Evolutionary conservation across 139 green algal genomes (phyloP).

Genomic region (Pseudopediastrum boryanum): DNA sequence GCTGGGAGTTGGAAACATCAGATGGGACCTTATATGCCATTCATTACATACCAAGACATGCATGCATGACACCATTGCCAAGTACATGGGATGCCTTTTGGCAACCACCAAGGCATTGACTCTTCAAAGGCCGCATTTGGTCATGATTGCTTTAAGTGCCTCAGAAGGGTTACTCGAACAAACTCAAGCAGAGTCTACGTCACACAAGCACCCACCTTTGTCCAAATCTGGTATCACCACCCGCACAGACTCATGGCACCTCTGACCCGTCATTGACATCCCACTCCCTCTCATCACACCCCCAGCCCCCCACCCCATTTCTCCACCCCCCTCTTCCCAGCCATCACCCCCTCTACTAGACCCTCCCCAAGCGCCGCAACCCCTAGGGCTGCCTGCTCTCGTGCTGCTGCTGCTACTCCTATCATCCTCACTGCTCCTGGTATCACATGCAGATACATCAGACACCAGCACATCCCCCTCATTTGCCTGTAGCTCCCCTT

Average conservation of each 20-base stretch:
- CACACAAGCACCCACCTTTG: not conserved
- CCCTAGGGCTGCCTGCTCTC: not conserved
- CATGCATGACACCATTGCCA: not conserved
- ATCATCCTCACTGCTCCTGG: not conserved
- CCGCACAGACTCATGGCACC: conserved; percentile 29
- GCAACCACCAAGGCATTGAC: not conserved
- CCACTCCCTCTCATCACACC: not conserved
- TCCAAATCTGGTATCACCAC: conserved; percentile 32
- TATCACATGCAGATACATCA: not conserved
- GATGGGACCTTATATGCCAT: not conserved
- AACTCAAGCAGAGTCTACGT: not conserved
- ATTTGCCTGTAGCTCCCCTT: not conserved
- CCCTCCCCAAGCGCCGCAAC: not conserved
- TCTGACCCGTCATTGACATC: conserved; percentile 1
- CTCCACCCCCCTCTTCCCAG: not conserved
- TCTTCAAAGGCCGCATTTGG: too few relatives aligned
- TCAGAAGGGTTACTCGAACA: not conserved
- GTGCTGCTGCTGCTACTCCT: not conserved
- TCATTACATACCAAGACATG: not conserved
- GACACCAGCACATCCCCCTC: not conserved
- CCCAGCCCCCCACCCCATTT: not conserved
- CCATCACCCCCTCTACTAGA: not conserved
- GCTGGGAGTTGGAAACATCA: too few relatives aligned
- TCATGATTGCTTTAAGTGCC: not conserved
- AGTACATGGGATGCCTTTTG: not conserved